Conservation (phyloP, 345 rosid species). For the Syzygium aqueum region DNA sequence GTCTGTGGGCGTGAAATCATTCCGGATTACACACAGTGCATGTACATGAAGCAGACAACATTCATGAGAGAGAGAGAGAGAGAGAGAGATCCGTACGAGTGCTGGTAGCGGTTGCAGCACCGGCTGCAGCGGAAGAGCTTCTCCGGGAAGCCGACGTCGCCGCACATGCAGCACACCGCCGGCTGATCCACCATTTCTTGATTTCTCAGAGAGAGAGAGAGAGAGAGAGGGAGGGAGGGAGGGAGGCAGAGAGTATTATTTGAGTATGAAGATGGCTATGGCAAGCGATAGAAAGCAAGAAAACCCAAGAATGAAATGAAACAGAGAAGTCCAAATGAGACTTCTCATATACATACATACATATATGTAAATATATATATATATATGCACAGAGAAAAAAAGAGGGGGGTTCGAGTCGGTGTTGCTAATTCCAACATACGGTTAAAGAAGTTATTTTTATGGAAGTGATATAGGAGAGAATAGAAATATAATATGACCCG, state of each 20-base stretch:
- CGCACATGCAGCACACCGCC: conserved; percentile 93
- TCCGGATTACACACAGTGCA: background rate
- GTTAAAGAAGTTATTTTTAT: background rate
- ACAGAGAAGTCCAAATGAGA: background rate
- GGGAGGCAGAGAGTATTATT: background rate
- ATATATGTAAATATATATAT: too few relatives aligned
- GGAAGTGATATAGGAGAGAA: background rate
- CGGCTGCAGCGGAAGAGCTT: conserved; percentile 88
- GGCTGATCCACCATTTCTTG: conserved; percentile 67
- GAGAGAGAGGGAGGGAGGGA: background rate
- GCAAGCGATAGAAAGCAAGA: background rate
- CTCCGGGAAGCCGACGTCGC: conserved; percentile 95
- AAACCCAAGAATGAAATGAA: background rate
- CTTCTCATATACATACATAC: background rate
- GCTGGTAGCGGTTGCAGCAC: conserved; percentile 83
- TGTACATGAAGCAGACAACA: background rate
- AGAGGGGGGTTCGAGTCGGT: background rate
- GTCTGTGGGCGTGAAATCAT: background rate
- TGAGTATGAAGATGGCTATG: background rate
- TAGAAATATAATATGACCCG: background rate
- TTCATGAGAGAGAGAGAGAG: background rate
- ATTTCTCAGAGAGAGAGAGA: background rate
- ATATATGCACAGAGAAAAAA: background rate
- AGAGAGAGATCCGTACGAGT: conserved; percentile 42
- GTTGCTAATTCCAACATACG: background rate